phyloP scores from a whole-genome alignment of 805 yeast genomes.

The Yarrowia sp. region DNA sequence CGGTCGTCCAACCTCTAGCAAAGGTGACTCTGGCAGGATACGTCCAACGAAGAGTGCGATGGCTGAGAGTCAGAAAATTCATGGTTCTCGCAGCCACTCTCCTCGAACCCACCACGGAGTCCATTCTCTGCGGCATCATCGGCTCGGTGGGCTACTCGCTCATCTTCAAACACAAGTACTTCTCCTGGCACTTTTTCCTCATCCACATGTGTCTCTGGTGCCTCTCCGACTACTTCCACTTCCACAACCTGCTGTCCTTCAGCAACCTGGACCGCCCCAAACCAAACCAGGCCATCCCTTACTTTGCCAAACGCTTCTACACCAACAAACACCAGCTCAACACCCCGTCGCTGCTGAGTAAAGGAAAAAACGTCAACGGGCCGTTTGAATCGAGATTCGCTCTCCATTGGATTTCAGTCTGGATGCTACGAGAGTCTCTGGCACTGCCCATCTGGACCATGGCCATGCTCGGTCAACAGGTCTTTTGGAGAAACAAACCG shows the following conservation, averaged over 20 bases:
- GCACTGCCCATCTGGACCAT: constrained; percentile 85
- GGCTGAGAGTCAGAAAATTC: constrained; percentile 86
- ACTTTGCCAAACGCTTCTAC: constrained; percentile 45
- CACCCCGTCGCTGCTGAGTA: background rate
- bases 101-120: constrained; percentile 86
- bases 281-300: constrained; percentile 44
- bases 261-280: constrained; percentile 45
- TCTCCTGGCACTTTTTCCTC: constrained; percentile 51
- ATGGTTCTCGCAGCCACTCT: constrained; percentile 87
- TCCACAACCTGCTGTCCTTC: constrained; percentile 52
- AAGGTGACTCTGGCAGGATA: constrained; percentile 59
- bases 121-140: constrained; percentile 67
- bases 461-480: constrained; percentile 75
- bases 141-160: constrained; percentile 68
- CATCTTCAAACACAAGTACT: constrained; percentile 51
- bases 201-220: constrained; percentile 72
- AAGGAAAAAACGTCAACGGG: constrained; percentile 38
- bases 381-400: constrained; percentile 40
- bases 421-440: constrained; percentile 73
- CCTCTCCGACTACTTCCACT: constrained; percentile 66
- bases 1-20: constrained; percentile 75
- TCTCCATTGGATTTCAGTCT: constrained; percentile 53
- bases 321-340: constrained; percentile 41
- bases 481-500: constrained; percentile 76
- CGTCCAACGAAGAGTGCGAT: constrained; percentile 71